Evolutionary conservation across 2,329 filamentous ascomycete genomes (phyloP).

Genomic region (Penicillium sp.): DNA sequence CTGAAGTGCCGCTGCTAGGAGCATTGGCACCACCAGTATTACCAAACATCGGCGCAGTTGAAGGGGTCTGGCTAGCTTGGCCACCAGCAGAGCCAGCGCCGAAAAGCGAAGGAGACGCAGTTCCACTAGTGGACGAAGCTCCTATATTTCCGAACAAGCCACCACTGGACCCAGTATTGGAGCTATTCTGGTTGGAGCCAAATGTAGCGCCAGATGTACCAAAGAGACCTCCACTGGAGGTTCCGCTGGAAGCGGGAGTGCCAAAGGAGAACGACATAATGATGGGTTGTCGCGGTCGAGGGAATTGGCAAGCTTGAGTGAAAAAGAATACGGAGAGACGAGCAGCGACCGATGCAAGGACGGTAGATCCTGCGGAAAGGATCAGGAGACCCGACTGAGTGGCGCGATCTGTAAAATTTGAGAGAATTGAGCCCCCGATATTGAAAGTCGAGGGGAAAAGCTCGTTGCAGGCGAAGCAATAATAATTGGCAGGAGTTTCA

Average conservation of each 20-base stretch:
- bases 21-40: slow-evolving; percentile 21
- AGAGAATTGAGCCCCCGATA: slow-evolving; percentile 3
- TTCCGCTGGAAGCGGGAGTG: slow-evolving; percentile 34
- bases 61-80: slow-evolving; percentile 1
- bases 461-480: slow-evolving; percentile 10
- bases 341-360: slow-evolving; percentile 13
- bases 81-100: slow-evolving; percentile 27
- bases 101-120: slow-evolving; percentile 35
- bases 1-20: slow-evolving; percentile 20
- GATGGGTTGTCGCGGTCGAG: slow-evolving; percentile 20
- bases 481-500: slow-evolving; percentile 27
- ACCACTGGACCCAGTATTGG: slow-evolving; percentile 21
- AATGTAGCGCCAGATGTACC: slow-evolving; percentile 33
- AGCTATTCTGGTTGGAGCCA: slow-evolving; percentile 30
- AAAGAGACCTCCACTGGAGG: slow-evolving; percentile 34
- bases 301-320: slow-evolving; percentile 23
- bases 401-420: slow-evolving; percentile 6
- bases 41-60: slow-evolving; percentile 27
- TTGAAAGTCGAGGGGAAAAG: slow-evolving; percentile 2
- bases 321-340: slow-evolving; percentile 16
- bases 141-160: slow-evolving; percentile 45
- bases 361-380: slow-evolving; percentile 10
- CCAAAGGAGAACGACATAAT: slow-evolving; percentile 41
- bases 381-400: slow-evolving; percentile 7
- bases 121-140: slow-evolving; percentile 31